Base-by-base conservation (phyloP, 192 early-diverging fungal genomes). In the Linnemannia zychae region DNA sequence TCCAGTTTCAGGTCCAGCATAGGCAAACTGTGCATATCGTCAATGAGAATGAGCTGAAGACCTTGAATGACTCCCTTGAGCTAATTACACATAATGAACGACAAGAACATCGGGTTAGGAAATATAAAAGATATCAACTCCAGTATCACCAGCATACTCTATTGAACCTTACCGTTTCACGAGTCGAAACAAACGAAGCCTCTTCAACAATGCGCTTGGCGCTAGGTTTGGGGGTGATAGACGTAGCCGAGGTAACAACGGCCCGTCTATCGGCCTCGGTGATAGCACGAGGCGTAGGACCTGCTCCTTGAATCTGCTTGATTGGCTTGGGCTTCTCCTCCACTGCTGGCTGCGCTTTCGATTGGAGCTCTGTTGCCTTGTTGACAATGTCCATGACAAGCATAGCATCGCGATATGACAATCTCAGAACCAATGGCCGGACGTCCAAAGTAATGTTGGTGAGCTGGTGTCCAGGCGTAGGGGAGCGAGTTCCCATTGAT, bases 1-100 rank as follows among this genome's bases (percentile, higher is more conserved):
- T 96, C 93, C 37, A 97, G 82, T 40, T 91, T 93, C 74, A 97
- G 86, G 65, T 98, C 97, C 66, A 97, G 91, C 87, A 98, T 95
- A 0, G 97, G 98, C 72, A 98, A 89, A 75, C 98, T 95, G 82
- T 98, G 95, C 84, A 97, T 91, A 80, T 99, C 98, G 71, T 98
- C 96, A 71, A 99, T 99, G 20, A 99, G 80, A 49, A 99, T 91
- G 1, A 98, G 60, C 53, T 93, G 92, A 46, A 96, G 77, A 0
- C 95, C 94, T 71, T 94, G 88, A 53, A 95, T 92, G 7, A 86
- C 89, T 7, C 94, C 91, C 73, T 90, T 90, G 15, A 96, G 71
- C 91, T 91, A 76, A 52, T 50, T 44, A 49, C 36, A 49, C 46
- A 28, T 44, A 44, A 72, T 20, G 7, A 16, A 63, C n/a, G 37